Evolutionary conservation across 768 basidiomycete genomes (phyloP).

Genomic region (Suillus discolor): DNA sequence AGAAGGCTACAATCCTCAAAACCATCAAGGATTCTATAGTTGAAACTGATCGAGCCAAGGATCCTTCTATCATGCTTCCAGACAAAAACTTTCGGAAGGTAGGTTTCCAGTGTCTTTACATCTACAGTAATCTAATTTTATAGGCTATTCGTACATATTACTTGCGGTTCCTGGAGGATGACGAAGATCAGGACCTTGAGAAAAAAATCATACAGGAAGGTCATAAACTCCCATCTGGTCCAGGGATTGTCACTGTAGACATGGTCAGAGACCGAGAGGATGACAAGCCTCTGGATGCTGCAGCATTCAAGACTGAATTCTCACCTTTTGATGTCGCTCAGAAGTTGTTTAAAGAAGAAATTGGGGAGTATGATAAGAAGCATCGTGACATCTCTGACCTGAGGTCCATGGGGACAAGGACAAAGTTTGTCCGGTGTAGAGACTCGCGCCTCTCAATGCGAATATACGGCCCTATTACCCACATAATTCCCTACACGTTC

Average conservation of each 20-base stretch:
- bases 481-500: too few species aligned
- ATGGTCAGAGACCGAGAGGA: neutral
- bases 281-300: conserved; percentile 1
- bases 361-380: neutral
- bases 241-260: neutral
- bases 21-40: too few species aligned
- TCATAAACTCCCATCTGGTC: neutral
- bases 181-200: neutral
- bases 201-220: neutral
- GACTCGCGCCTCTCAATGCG: too few species aligned
- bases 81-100: too few species aligned
- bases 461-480: too few species aligned
- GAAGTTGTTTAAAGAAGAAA: neutral
- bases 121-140: neutral
- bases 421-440: neutral
- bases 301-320: neutral
- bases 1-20: too few species aligned
- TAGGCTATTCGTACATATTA: neutral
- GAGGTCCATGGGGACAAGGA: neutral
- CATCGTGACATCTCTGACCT: neutral
- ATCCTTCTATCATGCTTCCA: too few species aligned
- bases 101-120: too few species aligned
- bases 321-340: neutral
- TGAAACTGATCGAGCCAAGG: too few species aligned
- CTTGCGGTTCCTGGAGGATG: neutral